phyloP scores from a whole-genome alignment of 2,329 filamentous ascomycete genomes.

The Nothophaeocryptopus gaeumannii region DNA sequence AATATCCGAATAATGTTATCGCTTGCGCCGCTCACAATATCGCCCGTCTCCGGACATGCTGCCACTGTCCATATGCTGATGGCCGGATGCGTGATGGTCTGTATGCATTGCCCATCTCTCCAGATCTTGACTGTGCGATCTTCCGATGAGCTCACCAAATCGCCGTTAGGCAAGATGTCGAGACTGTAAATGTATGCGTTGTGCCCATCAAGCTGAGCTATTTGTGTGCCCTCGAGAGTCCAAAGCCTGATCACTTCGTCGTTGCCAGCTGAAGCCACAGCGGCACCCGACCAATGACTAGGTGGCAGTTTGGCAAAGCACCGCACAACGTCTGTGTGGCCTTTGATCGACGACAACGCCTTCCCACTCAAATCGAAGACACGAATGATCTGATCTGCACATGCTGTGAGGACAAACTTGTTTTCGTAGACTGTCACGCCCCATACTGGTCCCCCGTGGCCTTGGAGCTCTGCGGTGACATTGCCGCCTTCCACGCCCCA shows the following conservation, averaged over 20 bases:
- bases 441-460: constrained; percentile 84
- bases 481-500: constrained; percentile 90
- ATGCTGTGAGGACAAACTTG: constrained; percentile 73
- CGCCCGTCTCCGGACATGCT: constrained; percentile 75
- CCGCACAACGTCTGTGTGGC: constrained; percentile 78
- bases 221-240: constrained; percentile 72
- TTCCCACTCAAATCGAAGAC: constrained; percentile 69
- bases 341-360: constrained; percentile 62
- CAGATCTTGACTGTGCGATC: constrained; percentile 92
- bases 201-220: constrained; percentile 79
- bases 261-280: constrained; percentile 94
- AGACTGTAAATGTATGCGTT: constrained; percentile 94
- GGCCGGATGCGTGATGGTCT: constrained; percentile 94
- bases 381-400: constrained; percentile 84
- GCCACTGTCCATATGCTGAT: constrained; percentile 95
- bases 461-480: constrained; percentile 65
- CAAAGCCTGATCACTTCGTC: constrained; percentile 86
- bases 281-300: constrained; percentile 74
- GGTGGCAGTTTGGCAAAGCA: constrained; percentile 79
- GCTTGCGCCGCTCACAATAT: constrained; percentile 91
- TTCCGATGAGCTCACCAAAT: constrained; percentile 87
- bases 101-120: constrained; percentile 76
- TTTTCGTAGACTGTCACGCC: constrained; percentile 81
- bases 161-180: constrained; percentile 72
- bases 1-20: constrained; percentile 85